Evolutionary conservation across 2,329 filamentous ascomycete genomes (phyloP), one percentile per base, ranked within the genome.

Genomic region (Epichloe aotearoae): DNA sequence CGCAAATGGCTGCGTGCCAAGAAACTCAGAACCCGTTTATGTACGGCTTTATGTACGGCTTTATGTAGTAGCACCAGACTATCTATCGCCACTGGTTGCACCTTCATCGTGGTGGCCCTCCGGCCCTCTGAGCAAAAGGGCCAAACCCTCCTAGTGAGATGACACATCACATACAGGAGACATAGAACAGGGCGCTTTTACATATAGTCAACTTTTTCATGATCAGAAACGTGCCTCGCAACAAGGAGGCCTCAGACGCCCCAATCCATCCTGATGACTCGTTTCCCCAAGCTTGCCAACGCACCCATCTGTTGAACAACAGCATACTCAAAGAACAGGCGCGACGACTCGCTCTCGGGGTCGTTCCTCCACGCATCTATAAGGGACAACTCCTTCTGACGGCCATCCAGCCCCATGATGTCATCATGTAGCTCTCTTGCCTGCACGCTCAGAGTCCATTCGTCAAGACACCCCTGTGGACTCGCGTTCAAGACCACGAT

Each of bases 341-440:
- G 63, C 2, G 67, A 70, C 34, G 66, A 64, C 1, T 67, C 61
- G 33, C 63, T 63, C 3, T 64, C 61, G 0, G 69, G 73, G 34
- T 73, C 62, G 33, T 61, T 60, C 23, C 59, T 62, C 72, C 76
- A 79, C 4, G 64, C 60, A 33, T 63, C 59, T 38, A 80, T 68
- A 33, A 77, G 54, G 0, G 59, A 62, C 0, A 69, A 61, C 56
- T 77, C 71, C 41, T 64, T 64, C 2, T 73, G 68, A 2, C 76
- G 67, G 1, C 72, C 74, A 0, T 62, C 60, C 8, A 79, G 60
- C 49, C 65, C 65, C 55, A 69, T 67, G 17, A 81, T 68, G 17
- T 79, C 75, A 3, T 61, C 59, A 41, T 82, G 59, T 65, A 79
- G 70, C 19, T 67, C 66, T 46, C 60, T 66, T 2, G 76, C 75